These are phyloP conservation scores for Fusarium musae DNA, from an alignment of 2,329 filamentous ascomycete genomes.

Conservation along the genomic window DNA sequence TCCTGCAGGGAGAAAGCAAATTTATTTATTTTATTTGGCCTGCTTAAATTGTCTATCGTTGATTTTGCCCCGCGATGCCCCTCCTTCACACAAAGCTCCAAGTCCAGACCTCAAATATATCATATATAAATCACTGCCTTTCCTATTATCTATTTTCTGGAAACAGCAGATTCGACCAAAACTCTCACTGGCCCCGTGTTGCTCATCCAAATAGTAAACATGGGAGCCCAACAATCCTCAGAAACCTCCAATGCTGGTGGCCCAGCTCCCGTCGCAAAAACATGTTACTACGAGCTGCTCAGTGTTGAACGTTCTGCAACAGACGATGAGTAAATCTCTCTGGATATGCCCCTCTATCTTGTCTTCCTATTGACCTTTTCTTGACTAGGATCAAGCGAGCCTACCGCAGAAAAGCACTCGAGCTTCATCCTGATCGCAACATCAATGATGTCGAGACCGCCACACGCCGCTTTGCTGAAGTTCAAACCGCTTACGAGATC, in stretches of 20 bases:
- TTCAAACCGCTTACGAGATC: slow-evolving; percentile 95
- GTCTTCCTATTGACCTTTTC: neutral
- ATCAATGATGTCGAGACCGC: slow-evolving; percentile 84
- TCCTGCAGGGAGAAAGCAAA: slow-evolving; percentile 13
- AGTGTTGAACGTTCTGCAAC: slow-evolving; percentile 77
- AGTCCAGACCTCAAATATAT: neutral
- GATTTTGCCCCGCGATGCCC: slow-evolving; percentile 37
- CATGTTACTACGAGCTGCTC: slow-evolving; percentile 88
- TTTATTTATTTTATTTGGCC: neutral
- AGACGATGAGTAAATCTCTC: slow-evolving; percentile 76
- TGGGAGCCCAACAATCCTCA: slow-evolving; percentile 69
- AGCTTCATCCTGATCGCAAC: slow-evolving; percentile 95
- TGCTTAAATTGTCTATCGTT: neutral
- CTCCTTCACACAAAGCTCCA: slow-evolving; percentile 19
- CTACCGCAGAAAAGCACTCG: slow-evolving; percentile 89
- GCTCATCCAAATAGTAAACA: slow-evolving; percentile 37
- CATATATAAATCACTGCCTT: slow-evolving; percentile 4
- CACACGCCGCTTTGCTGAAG: slow-evolving; percentile 87
- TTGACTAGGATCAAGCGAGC: slow-evolving; percentile 83
- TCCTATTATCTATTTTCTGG: neutral
- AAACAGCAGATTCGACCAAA: neutral
- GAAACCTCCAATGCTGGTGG: slow-evolving; percentile 50
- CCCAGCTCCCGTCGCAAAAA: slow-evolving; percentile 64
- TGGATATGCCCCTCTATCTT: neutral
- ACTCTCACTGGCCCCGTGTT: neutral